Conservation (phyloP, 768 basidiomycete genomes). For the Podaxis sp. region DNA sequence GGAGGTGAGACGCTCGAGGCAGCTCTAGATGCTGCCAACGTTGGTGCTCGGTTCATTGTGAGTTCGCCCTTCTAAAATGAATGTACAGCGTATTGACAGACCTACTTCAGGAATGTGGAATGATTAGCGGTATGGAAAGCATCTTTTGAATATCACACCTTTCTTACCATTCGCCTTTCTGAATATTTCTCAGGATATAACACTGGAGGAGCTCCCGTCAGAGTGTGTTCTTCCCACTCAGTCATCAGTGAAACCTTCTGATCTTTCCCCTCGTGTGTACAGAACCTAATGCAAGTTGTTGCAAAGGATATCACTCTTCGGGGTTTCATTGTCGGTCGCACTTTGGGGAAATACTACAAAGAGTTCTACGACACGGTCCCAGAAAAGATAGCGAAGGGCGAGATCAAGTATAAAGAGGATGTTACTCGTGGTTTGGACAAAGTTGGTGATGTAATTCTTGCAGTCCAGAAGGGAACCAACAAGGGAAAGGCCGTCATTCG, state of each 20-base stretch:
- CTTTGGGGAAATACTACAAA: constrained; percentile 26
- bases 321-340: constrained; percentile 38
- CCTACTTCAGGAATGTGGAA: constrained; percentile 38
- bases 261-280: neutral
- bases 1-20: constrained; percentile 59
- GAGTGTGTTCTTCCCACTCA: constrained; percentile 19
- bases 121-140: constrained; percentile 24
- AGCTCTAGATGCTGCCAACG: constrained; percentile 45
- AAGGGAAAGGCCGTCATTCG: constrained; percentile 34
- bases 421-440: constrained; percentile 41
- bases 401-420: constrained; percentile 48
- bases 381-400: constrained; percentile 32
- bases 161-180: neutral
- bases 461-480: constrained; percentile 33
- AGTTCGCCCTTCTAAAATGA: constrained; percentile 17
- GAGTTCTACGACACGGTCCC: constrained; percentile 39
- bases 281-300: constrained; percentile 39
- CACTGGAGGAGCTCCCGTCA: constrained; percentile 25
- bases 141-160: constrained; percentile 15
- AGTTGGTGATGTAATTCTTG: constrained; percentile 32
- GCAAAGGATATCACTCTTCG: constrained; percentile 38
- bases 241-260: neutral
- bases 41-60: constrained; percentile 50
- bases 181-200: constrained; percentile 28
- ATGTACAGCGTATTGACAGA: neutral